phyloP scores from a whole-genome alignment of 306 rosid genomes.

The Hippophae tibetana region DNA sequence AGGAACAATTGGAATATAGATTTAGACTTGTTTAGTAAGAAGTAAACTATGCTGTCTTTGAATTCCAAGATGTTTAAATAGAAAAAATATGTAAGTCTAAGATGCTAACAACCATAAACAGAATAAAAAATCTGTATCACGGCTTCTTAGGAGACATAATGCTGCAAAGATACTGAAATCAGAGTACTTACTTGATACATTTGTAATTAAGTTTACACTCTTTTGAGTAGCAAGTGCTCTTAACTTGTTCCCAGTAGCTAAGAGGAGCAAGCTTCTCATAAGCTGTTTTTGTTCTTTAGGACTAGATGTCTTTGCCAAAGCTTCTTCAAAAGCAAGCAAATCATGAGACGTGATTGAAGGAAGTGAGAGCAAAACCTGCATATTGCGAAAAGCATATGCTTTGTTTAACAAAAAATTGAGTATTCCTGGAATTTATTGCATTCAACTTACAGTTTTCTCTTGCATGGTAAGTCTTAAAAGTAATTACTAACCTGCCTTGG shows the following conservation, averaged over 20 bases:
- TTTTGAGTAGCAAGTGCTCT: constrained; percentile 90
- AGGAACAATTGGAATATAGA: too few species aligned
- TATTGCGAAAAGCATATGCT: constrained; percentile 13
- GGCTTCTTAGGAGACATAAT: constrained; percentile 7
- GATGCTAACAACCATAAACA: not conserved
- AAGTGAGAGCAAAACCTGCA: constrained; percentile 70
- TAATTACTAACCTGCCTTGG: constrained; percentile 79
- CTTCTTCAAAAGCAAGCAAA: constrained; percentile 87
- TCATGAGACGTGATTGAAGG: constrained; percentile 67
- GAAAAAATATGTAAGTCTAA: too few species aligned
- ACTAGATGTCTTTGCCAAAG: constrained; percentile 75
- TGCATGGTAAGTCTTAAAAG: not conserved
- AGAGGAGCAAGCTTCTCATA: constrained; percentile 73
- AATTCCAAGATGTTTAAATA: too few species aligned
- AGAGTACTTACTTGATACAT: constrained; percentile 70
- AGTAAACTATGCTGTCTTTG: too few species aligned
- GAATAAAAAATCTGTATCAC: not conserved
- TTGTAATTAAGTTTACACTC: constrained; percentile 72
- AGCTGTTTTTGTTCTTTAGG: constrained; percentile 89
- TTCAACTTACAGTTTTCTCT: constrained; percentile 6
- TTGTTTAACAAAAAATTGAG: constrained; percentile 3
- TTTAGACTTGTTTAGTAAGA: too few species aligned
- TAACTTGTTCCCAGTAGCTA: constrained; percentile 82
- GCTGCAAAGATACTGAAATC: not conserved
- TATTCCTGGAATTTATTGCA: constrained; percentile 3